Base-by-base conservation (phyloP, 2,329 filamentous ascomycete species). In the Fonsecaea pedrosoi region DNA sequence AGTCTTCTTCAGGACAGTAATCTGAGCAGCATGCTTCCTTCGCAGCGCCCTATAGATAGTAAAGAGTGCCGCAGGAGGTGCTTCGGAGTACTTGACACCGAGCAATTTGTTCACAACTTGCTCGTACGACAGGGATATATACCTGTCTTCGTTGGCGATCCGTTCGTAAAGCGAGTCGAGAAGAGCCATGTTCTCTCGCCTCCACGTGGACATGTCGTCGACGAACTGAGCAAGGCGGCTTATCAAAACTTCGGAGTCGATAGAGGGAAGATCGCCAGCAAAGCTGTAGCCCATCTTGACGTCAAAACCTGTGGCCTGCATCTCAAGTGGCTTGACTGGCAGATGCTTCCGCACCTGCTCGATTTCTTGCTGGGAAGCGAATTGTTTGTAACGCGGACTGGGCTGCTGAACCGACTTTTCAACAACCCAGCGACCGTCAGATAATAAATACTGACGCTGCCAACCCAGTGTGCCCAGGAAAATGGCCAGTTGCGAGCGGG, bases 91-190 rank as follows among this genome's bases (percentile, higher is more conserved):
- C 70, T 75, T 69, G 9, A 78, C 71, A 2, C 70, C 73, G 45
- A 82, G 66, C 37, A 76, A 71, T 59, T 76, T 76, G 61, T 72
- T 72, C 12, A 78, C 75, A 58, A 83, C 68, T 40, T 82, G 74
- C 35, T 78, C 76, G 9, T 82, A 71, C 0, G 74, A 77, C 56
- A 79, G 69, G 40, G 74, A 71, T 6, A 73, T 66, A 59, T 75
- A 75, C 4, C 79, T 74, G 1, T 75, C 64, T 1, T 80, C 75
- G 37, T 80, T 74, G 12, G 81, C 78, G 42, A 82, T 71, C 2
- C 73, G 42, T 1, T 79, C 74, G 66, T 82, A 77, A 2, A 82
- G 67, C 8, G 74, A 72, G 60, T 82, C 78, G 35, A 83, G 61
- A 5, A 71, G 54, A 34, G 64, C 60, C 2, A 77, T 61, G 69